phyloP scores from a whole-genome alignment of 2,329 filamentous ascomycete genomes.

The Fusarium virguliforme region DNA sequence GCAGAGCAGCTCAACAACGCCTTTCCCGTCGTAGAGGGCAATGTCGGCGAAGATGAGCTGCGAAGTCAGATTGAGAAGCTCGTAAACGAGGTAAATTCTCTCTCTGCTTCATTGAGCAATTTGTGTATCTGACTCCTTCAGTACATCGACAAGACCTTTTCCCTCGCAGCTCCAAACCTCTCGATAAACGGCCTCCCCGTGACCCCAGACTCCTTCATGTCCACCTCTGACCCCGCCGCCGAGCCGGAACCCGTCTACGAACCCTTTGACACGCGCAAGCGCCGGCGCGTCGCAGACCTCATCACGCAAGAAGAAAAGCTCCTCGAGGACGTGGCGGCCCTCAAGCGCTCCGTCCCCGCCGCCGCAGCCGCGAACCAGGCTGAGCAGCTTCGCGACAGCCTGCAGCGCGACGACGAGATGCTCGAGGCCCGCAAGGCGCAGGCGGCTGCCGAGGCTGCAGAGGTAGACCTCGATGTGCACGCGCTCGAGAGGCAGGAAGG shows the following conservation, averaged over 20 bases:
- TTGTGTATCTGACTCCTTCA: constrained; percentile 48
- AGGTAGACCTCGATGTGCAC: constrained; percentile 51
- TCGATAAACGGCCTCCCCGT: constrained; percentile 74
- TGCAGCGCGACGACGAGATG: constrained; percentile 65
- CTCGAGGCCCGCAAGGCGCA: constrained; percentile 53
- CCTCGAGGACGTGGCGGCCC: constrained; percentile 73
- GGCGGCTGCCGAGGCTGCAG: constrained; percentile 37
- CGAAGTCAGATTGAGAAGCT: constrained; percentile 72
- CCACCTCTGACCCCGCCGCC: constrained; percentile 39
- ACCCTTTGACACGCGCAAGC: constrained; percentile 73
- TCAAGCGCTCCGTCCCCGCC: constrained; percentile 70
- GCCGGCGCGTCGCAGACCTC: constrained; percentile 73
- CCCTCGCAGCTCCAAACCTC: constrained; percentile 72
- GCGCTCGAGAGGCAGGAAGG: constrained; percentile 61
- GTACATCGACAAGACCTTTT: constrained; percentile 76
- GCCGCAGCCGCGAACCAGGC: constrained; percentile 62
- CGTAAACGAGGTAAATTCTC: constrained; percentile 68
- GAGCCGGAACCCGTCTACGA: constrained; percentile 64
- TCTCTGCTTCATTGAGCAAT: constrained; percentile 8
- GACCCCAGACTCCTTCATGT: constrained; percentile 59
- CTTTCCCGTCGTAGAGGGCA: constrained; percentile 74
- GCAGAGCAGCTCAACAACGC: constrained; percentile 77
- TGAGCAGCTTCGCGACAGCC: constrained; percentile 58
- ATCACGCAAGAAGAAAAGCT: constrained; percentile 75
- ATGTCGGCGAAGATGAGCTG: constrained; percentile 68